Base-by-base conservation (phyloP, 2,329 filamentous ascomycete species). In the Allantophomopsis cytisporea region DNA sequence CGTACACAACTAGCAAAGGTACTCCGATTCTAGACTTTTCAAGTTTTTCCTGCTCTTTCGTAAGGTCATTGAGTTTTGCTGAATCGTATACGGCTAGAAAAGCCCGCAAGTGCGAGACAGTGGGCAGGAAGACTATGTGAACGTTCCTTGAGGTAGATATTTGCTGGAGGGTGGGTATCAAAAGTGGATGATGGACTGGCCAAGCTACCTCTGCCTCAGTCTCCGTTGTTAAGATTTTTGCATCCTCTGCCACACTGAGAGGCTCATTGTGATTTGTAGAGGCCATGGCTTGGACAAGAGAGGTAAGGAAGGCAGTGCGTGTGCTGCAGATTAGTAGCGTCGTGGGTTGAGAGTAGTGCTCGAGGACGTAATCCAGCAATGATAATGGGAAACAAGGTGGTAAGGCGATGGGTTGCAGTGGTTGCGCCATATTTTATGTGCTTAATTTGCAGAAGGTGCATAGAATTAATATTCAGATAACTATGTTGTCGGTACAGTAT, bases 31-130 rank as follows among this genome's bases (percentile, higher is more conserved):
- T 47, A 17, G 37, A 39, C 14, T 43, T 48, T n/a, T 45, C 45
- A 20, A 44, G 36, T 12, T 42, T 39, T 21, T 38, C 17, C 18
- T 40, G 33, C 36, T 39, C 39, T 11, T 23, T 39, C 32, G 31
- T 38, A 33, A 18, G 38, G 12, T 11, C 37, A n/a, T 15, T 42
- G 31, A 20, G 15, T 28, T 11, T 17, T 8, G 36, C 44, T 6
- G 47, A 34, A 20, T 43, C 30, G 37, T 51, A 46, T 38, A 73
- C 66, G 33, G 80, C 66, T 14, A 95, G 66, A 51, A 80, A 84
- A 30, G 84, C 84, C 39, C 85, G 79, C 6, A 94, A 71, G 56
- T 83, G 78, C 16, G 82, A 76, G 39, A 91, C 69, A 2, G 81
- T 85, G 0, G 84, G 76, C 40, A 76, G 72, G 59, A 93, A 95